These are phyloP conservation scores for Leishmania turanica DNA, from an alignment of 208 protist genomes.

Conservation along the genomic window DNA sequence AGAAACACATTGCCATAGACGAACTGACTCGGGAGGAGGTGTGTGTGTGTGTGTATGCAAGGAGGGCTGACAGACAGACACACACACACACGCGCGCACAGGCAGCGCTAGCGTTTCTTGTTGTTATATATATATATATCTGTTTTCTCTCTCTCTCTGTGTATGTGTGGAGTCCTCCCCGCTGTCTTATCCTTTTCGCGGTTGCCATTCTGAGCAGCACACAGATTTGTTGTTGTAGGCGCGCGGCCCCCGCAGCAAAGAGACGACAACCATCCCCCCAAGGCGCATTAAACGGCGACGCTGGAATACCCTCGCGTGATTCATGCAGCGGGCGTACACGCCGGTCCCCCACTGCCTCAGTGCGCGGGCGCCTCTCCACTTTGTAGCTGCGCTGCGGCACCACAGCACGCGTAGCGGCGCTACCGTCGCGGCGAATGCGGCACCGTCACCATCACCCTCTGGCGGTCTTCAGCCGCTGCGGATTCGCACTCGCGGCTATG, in stretches of 20 bases:
- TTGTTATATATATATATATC: no score
- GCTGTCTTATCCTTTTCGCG: background rate
- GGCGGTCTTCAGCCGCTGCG: conserved; percentile 18
- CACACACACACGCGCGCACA: background rate
- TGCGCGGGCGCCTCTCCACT: background rate
- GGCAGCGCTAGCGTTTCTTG: background rate
- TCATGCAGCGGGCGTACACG: conserved; percentile 28
- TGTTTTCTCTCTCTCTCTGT: background rate
- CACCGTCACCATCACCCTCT: background rate
- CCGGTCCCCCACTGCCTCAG: conserved; percentile 16
- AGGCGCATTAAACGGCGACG: background rate
- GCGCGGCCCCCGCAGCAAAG: background rate
- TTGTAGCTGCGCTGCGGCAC: conserved; percentile 5
- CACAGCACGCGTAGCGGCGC: conserved; percentile 2
- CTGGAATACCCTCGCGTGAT: background rate
- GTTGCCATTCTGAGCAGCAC: background rate
- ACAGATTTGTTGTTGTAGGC: background rate
- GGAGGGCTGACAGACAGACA: background rate
- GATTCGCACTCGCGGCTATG: conserved; percentile 74
- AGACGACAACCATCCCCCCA: background rate
- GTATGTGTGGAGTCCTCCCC: background rate
- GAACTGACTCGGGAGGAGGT: background rate
- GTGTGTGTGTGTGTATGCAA: no score
- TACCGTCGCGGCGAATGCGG: background rate
- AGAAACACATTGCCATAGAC: conserved; percentile 3